These are phyloP conservation scores for Rubia balearica DNA, from an alignment of 305 asterid species.

Conservation along the genomic window DNA sequence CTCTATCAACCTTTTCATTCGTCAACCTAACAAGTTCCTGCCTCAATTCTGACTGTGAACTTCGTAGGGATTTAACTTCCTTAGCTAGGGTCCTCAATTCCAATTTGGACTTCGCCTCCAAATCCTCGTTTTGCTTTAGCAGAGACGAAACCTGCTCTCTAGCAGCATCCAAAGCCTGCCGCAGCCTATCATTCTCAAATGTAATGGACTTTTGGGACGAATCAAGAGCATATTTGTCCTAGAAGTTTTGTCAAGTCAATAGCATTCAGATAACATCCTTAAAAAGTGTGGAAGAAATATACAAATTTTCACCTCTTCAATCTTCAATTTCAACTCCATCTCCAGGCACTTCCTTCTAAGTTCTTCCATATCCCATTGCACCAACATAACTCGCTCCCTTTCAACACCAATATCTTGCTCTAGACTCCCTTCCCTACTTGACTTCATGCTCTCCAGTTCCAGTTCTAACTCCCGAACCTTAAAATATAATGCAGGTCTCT, in stretches of 20 bases:
- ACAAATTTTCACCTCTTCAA: conserved; percentile 41
- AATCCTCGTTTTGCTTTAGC: conserved; percentile 41
- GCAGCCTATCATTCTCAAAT: conserved; percentile 44
- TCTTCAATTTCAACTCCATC: conserved; percentile 41
- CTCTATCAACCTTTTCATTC: conserved; percentile 38
- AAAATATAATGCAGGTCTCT: not conserved
- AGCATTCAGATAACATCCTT: conserved; percentile 5
- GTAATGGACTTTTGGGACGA: conserved; percentile 24
- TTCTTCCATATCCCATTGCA: conserved; percentile 73
- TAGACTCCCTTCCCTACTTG: conserved; percentile 45
- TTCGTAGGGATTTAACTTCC: conserved; percentile 61
- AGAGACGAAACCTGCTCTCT: conserved; percentile 40
- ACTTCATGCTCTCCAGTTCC: conserved; percentile 41
- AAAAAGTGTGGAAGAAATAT: conserved; percentile 8
- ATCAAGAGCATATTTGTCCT: conserved; percentile 39
- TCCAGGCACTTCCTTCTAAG: conserved; percentile 45
- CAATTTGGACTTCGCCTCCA: conserved; percentile 41
- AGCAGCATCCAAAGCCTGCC: conserved; percentile 38
- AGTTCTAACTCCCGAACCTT: conserved; percentile 64
- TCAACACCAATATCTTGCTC: conserved; percentile 47
- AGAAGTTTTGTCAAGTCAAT: conserved; percentile 15
- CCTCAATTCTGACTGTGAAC: conserved; percentile 43
- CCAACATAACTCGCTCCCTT: conserved; percentile 46
- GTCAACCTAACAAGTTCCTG: conserved; percentile 45
- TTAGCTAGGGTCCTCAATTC: conserved; percentile 45